Conservation (phyloP, 225 moss, liverwort and hornwort species). For the Polytrichum formosum region DNA sequence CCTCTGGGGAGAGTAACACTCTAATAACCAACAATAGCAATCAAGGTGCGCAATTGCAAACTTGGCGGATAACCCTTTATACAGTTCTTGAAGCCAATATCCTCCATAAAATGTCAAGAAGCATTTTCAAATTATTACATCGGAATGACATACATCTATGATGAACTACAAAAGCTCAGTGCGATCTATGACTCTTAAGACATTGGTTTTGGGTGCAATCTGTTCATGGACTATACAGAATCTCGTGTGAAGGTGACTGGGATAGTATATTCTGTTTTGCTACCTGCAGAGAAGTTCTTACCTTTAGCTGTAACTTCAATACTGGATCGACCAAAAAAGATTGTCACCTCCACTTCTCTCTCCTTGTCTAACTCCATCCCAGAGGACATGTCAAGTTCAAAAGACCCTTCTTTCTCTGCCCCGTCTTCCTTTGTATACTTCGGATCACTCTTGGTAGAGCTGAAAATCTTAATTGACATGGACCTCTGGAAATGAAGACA, state of each 20-base stretch:
- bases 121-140: too few species aligned
- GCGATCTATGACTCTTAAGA: too few species aligned
- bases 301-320: background rate
- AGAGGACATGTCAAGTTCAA: background rate
- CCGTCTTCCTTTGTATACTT: background rate
- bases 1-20: too few species aligned
- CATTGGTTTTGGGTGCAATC: background rate
- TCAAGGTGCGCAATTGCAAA: too few species aligned
- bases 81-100: too few species aligned
- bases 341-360: slow-evolving; percentile 2
- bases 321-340: slow-evolving; percentile 9
- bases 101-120: too few species aligned
- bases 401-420: background rate
- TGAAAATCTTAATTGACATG: background rate
- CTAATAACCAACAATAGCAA: too few species aligned
- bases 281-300: background rate
- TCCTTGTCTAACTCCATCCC: slow-evolving; percentile 1
- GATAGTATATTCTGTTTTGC: background rate
- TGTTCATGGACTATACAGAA: background rate
- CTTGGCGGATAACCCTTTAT: too few species aligned
- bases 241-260: background rate
- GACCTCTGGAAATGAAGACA: background rate
- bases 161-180: too few species aligned
- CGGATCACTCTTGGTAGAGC: background rate
- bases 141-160: too few species aligned